Percentiles rank a stretch among this genome's conserved stretches.
Evolutionary conservation across 768 basidiomycete species (phyloP).

Genomic region (Kwoniella sp.): DNA sequence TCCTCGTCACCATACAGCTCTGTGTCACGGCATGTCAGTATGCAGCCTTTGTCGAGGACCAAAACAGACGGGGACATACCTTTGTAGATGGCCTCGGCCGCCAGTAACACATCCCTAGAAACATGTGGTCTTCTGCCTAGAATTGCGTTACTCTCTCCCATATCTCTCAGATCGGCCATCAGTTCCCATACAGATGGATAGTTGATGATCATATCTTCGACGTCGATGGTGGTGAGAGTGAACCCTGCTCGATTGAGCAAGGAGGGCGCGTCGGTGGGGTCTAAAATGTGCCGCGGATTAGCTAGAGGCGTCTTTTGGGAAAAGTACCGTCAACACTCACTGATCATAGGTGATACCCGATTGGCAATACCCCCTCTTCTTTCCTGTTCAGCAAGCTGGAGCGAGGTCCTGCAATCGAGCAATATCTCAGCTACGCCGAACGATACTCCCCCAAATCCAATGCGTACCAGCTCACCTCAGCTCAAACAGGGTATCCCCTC

Average conservation of each 20-base stretch:
- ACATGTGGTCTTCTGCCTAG: slow-evolving; percentile 74
- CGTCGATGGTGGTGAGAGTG: slow-evolving; percentile 88
- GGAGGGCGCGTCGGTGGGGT: slow-evolving; percentile 89
- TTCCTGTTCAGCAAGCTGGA: slow-evolving; percentile 92
- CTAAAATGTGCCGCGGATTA: slow-evolving; percentile 59
- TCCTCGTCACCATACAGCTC: slow-evolving; percentile 83
- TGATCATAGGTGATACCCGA: slow-evolving; percentile 95
- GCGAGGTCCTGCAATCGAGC: slow-evolving; percentile 66
- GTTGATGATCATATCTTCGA: slow-evolving; percentile 84
- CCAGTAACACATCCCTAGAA: slow-evolving; percentile 81
- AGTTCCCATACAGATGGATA: slow-evolving; percentile 98
- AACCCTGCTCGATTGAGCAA: slow-evolving; percentile 91
- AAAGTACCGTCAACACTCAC: too few relatives aligned
- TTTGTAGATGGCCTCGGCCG: slow-evolving; percentile 91
- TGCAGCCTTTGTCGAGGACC: too few relatives aligned
- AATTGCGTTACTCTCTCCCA: slow-evolving; percentile 95
- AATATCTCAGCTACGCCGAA: not conserved
- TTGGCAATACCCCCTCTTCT: slow-evolving; percentile 96
- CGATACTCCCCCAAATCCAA: not conserved
- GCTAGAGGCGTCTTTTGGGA: not conserved
- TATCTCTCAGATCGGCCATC: slow-evolving; percentile 86
- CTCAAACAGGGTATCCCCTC: slow-evolving; percentile 95
- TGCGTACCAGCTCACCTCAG: slow-evolving; percentile 62
- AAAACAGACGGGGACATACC: slow-evolving; percentile 59
- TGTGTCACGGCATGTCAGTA: slow-evolving; percentile 53